phyloP scores from a whole-genome alignment of 768 basidiomycete genomes.

The Leucocoprinus leucothites region DNA sequence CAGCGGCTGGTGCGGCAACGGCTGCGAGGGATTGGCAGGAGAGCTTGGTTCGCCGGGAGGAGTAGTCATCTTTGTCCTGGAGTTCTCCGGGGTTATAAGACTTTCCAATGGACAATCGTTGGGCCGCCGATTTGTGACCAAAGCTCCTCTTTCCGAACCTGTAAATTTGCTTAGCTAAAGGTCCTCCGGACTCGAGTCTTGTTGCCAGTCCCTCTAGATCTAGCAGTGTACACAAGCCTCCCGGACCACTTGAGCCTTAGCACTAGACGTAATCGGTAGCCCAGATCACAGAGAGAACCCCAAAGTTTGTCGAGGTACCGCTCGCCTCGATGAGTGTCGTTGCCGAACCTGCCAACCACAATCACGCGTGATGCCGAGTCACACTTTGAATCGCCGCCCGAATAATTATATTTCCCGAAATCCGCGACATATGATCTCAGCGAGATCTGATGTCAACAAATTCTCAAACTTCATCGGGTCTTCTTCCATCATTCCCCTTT shows the following conservation, averaged over 20 bases:
- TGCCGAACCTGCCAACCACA: conserved; percentile 7
- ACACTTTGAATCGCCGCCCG: conserved; percentile 30
- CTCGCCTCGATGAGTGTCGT: conserved; percentile 13
- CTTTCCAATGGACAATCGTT: conserved; percentile 25
- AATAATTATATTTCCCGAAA: conserved; percentile 18
- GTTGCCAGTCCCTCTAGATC: conserved; percentile 6
- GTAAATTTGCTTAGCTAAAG: conserved; percentile 41
- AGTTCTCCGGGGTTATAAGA: conserved; percentile 40
- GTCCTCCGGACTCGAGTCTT: conserved; percentile 19
- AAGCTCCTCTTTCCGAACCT: conserved; percentile 29
- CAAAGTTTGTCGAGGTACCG: conserved; percentile 10
- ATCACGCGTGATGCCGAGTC: conserved; percentile 26
- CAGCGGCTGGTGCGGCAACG: conserved; percentile 46
- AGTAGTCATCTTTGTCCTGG: conserved; percentile 41
- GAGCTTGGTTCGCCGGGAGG: conserved; percentile 45
- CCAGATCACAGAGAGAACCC: conserved; percentile 4
- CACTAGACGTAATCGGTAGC: conserved; percentile 2
- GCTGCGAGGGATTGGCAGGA: conserved; percentile 31
- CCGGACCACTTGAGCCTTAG: neutral
- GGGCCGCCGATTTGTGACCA: conserved; percentile 27
- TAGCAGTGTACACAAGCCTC: conserved; percentile 5
- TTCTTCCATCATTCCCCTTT: neutral
- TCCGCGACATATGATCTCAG: conserved; percentile 18
- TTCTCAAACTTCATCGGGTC: conserved; percentile 3
- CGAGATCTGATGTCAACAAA: conserved; percentile 9